Percentiles rank a stretch among this genome's conserved stretches.
These are phyloP conservation scores for Buxus sempervirens DNA, from an alignment of 164 flowering plant genomes.

Conservation along the genomic window DNA sequence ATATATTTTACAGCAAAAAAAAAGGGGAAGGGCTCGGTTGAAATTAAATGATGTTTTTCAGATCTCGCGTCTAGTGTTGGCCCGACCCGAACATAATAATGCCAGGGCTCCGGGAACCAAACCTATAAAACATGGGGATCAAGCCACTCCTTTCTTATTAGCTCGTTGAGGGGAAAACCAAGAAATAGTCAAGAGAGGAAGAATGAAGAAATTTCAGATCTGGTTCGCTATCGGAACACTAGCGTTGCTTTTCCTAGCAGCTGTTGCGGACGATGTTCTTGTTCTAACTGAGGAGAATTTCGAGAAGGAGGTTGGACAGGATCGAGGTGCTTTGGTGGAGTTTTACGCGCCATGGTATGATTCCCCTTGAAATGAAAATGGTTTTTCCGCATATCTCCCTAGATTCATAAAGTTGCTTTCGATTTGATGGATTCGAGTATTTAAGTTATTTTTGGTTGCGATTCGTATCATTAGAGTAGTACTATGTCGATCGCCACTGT, in stretches of 20 bases:
- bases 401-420: neutral
- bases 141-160: no score
- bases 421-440: neutral
- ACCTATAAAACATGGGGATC: no score
- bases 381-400: neutral
- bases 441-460: constrained; percentile 4
- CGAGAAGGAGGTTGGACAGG: constrained; percentile 82
- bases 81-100: no score
- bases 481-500: neutral
- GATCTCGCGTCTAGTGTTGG: no score
- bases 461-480: constrained; percentile 2
- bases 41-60: no score
- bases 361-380: neutral
- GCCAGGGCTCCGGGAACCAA: no score
- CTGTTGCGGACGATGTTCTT: constrained; percentile 46
- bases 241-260: constrained; percentile 33
- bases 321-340: constrained; percentile 89
- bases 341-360: constrained; percentile 95
- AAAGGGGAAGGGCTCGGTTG: no score
- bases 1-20: no score
- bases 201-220: constrained; percentile 60
- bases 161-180: no score
- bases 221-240: constrained; percentile 36
- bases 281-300: constrained; percentile 58
- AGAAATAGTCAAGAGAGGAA: no score